A percentile compares a stretch with the other conserved stretches of the same genome.
phyloP scores from a whole-genome alignment of 2,329 filamentous ascomycete species.

The Xylaria sp. region DNA sequence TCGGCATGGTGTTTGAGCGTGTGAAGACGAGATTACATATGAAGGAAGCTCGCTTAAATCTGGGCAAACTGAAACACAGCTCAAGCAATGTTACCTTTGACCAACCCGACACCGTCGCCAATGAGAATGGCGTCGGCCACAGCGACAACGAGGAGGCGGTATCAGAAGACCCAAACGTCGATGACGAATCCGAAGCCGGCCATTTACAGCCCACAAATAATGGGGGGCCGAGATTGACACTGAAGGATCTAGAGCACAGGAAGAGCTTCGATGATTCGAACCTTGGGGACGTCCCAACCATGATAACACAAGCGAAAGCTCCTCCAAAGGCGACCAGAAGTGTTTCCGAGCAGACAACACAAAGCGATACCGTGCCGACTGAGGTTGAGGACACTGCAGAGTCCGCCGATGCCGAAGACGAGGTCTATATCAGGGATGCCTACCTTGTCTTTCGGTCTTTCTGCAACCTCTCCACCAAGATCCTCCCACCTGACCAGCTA shows the following conservation, averaged over 20 bases:
- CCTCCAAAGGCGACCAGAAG: conserved; percentile 57
- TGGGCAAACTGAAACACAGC: conserved; percentile 63
- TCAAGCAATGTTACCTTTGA: conserved; percentile 65
- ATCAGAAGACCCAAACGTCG: conserved; percentile 50
- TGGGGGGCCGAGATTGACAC: conserved; percentile 66
- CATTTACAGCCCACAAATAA: conserved; percentile 50
- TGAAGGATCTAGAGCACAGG: conserved; percentile 74
- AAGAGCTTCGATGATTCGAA: conserved; percentile 77
- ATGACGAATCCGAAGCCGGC: conserved; percentile 44
- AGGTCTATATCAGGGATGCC: conserved; percentile 96
- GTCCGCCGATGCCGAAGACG: conserved; percentile 79
- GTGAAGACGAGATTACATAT: conserved; percentile 87
- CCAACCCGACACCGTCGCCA: conserved; percentile 54
- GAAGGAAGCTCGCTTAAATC: conserved; percentile 80
- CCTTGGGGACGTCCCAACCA: conserved; percentile 73
- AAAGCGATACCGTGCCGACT: conserved; percentile 61
- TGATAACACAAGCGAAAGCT: conserved; percentile 71
- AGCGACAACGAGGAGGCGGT: conserved; percentile 49
- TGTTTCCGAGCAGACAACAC: conserved; percentile 62
- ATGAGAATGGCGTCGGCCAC: conserved; percentile 48
- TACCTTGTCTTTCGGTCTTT: conserved; percentile 98
- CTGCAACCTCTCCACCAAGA: conserved; percentile 96
- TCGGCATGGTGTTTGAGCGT: conserved; percentile 95
- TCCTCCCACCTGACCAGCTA: conserved; percentile 87
- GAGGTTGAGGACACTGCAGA: conserved; percentile 70